These are phyloP conservation scores for Ascobolus immersus DNA, from an alignment of 495 filamentous ascomycete species.

Conservation along the genomic window DNA sequence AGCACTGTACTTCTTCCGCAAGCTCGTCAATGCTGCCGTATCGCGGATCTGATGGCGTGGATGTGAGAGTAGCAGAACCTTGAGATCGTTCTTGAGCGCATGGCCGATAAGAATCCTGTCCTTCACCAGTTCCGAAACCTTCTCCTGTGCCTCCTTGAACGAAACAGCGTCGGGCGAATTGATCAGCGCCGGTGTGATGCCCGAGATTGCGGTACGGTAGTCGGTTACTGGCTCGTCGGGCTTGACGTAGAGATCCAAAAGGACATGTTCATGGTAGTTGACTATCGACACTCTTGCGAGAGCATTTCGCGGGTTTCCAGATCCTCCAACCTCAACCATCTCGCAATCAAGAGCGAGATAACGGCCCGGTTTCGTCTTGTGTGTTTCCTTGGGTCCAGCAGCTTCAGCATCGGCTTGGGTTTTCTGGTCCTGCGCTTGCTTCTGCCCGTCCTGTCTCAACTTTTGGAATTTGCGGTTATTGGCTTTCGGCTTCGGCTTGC, in stretches of 20 bases:
- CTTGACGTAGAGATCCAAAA: conserved; percentile 76
- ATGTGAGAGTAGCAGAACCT: conserved; percentile 48
- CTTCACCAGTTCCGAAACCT: conserved; percentile 44
- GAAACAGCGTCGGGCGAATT: conserved; percentile 27
- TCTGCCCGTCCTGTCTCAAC: too few relatives aligned
- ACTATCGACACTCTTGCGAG: conserved; percentile 70
- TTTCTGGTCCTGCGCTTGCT: too few relatives aligned
- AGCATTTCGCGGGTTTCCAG: conserved; percentile 32
- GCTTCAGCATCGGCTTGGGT: too few relatives aligned
- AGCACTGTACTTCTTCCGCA: conserved; percentile 36
- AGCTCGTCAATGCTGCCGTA: conserved; percentile 51
- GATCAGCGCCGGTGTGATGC: conserved; percentile 49
- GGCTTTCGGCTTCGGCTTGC: too few relatives aligned
- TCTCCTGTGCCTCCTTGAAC: conserved; percentile 48
- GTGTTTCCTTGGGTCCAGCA: too few relatives aligned
- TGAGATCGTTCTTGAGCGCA: conserved; percentile 65
- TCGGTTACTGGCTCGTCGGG: conserved; percentile 56
- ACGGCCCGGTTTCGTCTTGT: too few relatives aligned
- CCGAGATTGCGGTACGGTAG: conserved; percentile 66
- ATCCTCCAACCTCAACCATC: conserved; percentile 77
- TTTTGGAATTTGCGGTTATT: too few relatives aligned
- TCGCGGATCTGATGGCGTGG: conserved; percentile 55
- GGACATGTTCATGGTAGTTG: conserved; percentile 68
- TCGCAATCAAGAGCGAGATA: conserved; percentile 89
- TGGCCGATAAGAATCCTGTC: conserved; percentile 65